Percentiles rank a stretch among this genome's conserved stretches.
phyloP scores from a whole-genome alignment of 2,329 filamentous ascomycete species.

The Ophiostoma montium region DNA sequence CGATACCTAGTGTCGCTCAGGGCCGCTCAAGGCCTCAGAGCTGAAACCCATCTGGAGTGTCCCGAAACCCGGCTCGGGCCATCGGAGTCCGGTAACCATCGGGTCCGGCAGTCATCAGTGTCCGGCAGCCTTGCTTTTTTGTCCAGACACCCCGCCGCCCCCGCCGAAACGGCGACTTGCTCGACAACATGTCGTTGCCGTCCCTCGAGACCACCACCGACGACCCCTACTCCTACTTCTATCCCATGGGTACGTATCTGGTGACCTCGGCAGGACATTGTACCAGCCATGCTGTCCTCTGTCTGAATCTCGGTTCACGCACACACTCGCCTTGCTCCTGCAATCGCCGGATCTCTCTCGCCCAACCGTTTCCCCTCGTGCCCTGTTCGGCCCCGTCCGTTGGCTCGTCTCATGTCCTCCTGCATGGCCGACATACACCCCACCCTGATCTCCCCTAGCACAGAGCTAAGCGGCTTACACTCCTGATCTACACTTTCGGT shows the following conservation, averaged over 20 bases:
- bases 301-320: too few relatives aligned
- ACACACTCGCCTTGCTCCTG: too few relatives aligned
- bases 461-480: not conserved
- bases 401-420: slow-evolving; percentile 14
- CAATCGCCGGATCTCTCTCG: slow-evolving; percentile 1
- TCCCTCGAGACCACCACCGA: slow-evolving; percentile 22
- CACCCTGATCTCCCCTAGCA: not conserved
- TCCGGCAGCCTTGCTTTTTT: not conserved
- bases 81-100: too few relatives aligned
- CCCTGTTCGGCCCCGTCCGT: slow-evolving; percentile 26
- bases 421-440: slow-evolving; percentile 1
- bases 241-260: slow-evolving; percentile 39
- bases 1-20: too few relatives aligned
- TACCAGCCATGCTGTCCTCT: slow-evolving; percentile 1
- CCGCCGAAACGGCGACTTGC: not conserved
- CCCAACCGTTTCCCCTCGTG: slow-evolving; percentile 21
- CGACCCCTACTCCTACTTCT: slow-evolving; percentile 34
- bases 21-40: too few relatives aligned
- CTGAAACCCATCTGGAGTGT: too few relatives aligned
- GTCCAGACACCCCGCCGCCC: not conserved
- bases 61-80: too few relatives aligned
- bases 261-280: not conserved
- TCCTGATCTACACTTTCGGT: not conserved
- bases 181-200: not conserved
- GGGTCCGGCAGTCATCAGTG: too few relatives aligned